These are phyloP conservation scores for Tubosaeta sp. DNA, from an alignment of 768 basidiomycete genomes.

Conservation along the genomic window DNA sequence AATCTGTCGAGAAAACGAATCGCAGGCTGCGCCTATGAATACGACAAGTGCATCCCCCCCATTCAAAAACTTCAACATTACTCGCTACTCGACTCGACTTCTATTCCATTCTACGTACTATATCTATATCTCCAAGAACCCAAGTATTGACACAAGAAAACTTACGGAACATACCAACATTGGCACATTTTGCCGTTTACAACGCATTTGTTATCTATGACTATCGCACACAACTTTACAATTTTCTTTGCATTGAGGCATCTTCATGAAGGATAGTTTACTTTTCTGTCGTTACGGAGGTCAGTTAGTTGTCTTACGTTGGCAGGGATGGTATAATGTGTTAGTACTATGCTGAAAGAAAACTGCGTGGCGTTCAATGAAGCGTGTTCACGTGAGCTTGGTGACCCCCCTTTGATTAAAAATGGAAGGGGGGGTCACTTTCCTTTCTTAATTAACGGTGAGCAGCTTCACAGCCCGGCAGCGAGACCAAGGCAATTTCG, in stretches of 20 bases:
- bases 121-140: slow-evolving; percentile 37
- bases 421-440: slow-evolving; percentile 27
- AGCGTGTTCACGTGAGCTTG: slow-evolving; percentile 7
- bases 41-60: slow-evolving; percentile 16
- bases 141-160: slow-evolving; percentile 27
- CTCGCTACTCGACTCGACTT: slow-evolving; percentile 23
- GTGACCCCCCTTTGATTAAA: slow-evolving; percentile 8
- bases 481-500: slow-evolving; percentile 22
- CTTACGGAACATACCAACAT: slow-evolving; percentile 33
- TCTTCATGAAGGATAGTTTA: slow-evolving; percentile 21
- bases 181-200: slow-evolving; percentile 22
- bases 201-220: slow-evolving; percentile 34
- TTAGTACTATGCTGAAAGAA: not conserved
- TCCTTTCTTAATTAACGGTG: slow-evolving; percentile 17
- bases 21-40: slow-evolving; percentile 24
- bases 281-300: slow-evolving; percentile 17
- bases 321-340: slow-evolving; percentile 16
- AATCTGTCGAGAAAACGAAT: slow-evolving; percentile 9
- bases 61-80: slow-evolving; percentile 26
- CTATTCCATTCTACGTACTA: slow-evolving; percentile 30
- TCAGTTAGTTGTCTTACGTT: slow-evolving; percentile 8
- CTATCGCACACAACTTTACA: slow-evolving; percentile 22
- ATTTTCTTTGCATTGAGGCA: slow-evolving; percentile 25
- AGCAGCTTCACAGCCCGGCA: slow-evolving; percentile 23
- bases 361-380: not conserved